Evolutionary conservation across 148 eudicot genomes (phyloP), one percentile per base, ranked within the genome.

Genomic region (Vaccinium macrocarpon): DNA sequence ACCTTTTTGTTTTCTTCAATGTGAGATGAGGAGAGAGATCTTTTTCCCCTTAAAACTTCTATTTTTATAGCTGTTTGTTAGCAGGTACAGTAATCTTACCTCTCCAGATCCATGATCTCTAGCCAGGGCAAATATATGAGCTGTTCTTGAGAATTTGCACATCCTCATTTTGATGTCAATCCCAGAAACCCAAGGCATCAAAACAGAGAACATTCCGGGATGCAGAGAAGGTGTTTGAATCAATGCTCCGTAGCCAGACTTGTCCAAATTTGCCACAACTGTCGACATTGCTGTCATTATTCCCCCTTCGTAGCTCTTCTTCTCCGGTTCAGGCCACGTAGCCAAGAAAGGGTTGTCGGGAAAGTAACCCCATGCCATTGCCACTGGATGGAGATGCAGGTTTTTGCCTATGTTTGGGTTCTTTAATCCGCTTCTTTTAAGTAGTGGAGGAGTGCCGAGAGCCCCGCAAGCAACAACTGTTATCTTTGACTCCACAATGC

Each of bases 351-450:
- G 76, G 0, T 64, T 27, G 15, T 91, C 91, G 0, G 98, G 96
- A 55, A 95, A 92, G 61, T 91, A 85, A 0, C 98, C 98, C 98
- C 98, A 95, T 0, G 88, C 96, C 92, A 95, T 88, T 23, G 88
- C 82, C 48, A 92, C 96, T 0, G 98, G 98, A 76, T 95, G 98
- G 55, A 95, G 83, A 62, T 92, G 98, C 18, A 95, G 80, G 56
- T 95, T 87, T 74, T 81, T 88, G 0, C 98, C 98, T 0, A 95
- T 93, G 42, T 89, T 92, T 0, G 84, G 86, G 72, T 95, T 95
- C 84, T 86, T 93, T 46, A 95, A 83, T 2, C 95, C 95, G 38
- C 96, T 93, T 29, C 32, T 88, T 80, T 64, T 93, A 7, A 95
- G 82, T 78, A 95, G 75, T 6, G 86, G 57, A 4, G 98, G 98